Evolutionary conservation across 441 rosid genomes (phyloP), one percentile per base, ranked within the genome.

Genomic region (Syzygium syzygioides): DNA sequence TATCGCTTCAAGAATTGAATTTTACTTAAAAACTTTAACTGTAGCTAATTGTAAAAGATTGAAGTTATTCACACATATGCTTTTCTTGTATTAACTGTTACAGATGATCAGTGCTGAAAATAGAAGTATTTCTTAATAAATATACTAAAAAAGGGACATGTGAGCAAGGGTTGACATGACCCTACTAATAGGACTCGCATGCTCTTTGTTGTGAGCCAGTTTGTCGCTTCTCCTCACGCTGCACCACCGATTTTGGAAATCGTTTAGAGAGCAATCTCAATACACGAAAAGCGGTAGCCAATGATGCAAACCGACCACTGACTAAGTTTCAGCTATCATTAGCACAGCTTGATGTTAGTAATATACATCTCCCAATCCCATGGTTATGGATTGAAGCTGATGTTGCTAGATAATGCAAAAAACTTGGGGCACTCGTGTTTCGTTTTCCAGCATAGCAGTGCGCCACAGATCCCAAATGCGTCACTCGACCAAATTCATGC

Each of bases 401-500:
- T 25, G 64, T 25, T 6, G 7, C n/a, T 4, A 59, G 14, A 59
- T 11, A 25, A 26, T 59, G 26, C 64, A 30, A 59, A 59, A 59
- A 59, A 6, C 30, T 59, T 1, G n/a, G n/a, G n/a, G 64, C 11
- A 59, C 14, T 37, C 3, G 83, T 23, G 83, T 41, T 76, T 23
- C n/a, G n/a, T 37, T 41, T 76, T 76, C 83, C 83, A 23, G 83
- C 83, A 23, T 23, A 23, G 83, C 52, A 41, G 83, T 20, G 50
- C n/a, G 14, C 13, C 2, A 23, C 17, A 28, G 83, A 71, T 71
- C 52, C 50, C 88, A 86, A 41, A 57, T 62, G 55, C 79, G 56
- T 86, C 56, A 86, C 56, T 86, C 30, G 55, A 66, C 79, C 88
- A 86, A 62, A 48, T 86, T 86, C 88, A 86, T 66, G 79, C 84